Percentiles rank a stretch among this genome's conserved stretches.
These are phyloP conservation scores for Cystoisospora suis DNA, from an alignment of 169 alveolate species.

Conservation along the genomic window DNA sequence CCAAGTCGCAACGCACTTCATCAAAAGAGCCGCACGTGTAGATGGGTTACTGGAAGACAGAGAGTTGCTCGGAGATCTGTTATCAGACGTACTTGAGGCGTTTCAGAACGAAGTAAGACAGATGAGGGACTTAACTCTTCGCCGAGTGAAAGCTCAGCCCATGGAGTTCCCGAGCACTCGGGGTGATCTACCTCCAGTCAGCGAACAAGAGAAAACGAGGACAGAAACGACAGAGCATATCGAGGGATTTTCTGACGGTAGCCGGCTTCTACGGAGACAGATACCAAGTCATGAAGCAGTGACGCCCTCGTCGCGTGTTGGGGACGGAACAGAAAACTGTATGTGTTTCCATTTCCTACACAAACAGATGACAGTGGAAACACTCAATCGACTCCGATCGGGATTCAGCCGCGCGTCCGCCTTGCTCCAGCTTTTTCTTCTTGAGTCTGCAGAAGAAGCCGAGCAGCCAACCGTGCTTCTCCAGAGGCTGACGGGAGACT, in stretches of 20 bases:
- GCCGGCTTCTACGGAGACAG: no score
- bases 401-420: neutral
- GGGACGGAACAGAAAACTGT: neutral
- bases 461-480: neutral
- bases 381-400: slow-evolving; percentile 14
- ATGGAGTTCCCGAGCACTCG: neutral
- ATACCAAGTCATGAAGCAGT: neutral
- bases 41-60: no score
- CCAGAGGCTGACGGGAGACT: neutral
- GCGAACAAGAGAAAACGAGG: no score
- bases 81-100: neutral
- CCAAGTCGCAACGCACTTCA: no score
- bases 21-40: no score
- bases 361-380: neutral
- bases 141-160: neutral
- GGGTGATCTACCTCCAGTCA: neutral
- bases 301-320: neutral
- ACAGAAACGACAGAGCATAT: neutral
- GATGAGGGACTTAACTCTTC: neutral
- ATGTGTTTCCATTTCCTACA: neutral
- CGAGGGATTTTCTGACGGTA: no score
- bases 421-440: neutral
- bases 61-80: neutral
- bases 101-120: neutral
- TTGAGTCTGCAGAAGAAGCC: neutral